Evolutionary conservation across 2,329 filamentous ascomycete genomes (phyloP).

Genomic region (Neocucurbitaria cava): DNA sequence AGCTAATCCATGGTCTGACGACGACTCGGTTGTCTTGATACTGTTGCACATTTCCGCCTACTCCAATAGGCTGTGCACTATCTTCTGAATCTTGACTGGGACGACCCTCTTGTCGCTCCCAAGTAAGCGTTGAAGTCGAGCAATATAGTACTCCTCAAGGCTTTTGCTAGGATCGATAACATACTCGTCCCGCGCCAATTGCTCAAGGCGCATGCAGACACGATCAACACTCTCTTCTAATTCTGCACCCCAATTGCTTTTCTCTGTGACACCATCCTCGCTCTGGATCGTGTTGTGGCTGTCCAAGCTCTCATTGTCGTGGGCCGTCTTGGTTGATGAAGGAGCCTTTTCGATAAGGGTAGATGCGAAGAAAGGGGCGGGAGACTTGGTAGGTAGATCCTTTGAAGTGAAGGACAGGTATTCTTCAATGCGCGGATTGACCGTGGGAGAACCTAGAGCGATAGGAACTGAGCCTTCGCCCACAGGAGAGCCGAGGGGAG

Average conservation of each 20-base stretch:
- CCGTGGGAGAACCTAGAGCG: constrained; percentile 32
- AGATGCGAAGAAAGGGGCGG: constrained; percentile 21
- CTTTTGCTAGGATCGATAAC: constrained; percentile 21
- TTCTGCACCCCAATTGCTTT: constrained; percentile 45
- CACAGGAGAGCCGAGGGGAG: constrained; percentile 5
- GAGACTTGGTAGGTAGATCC: constrained; percentile 29
- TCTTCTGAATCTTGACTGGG: constrained; percentile 25
- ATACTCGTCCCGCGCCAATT: constrained; percentile 42
- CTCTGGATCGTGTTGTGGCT: constrained; percentile 23
- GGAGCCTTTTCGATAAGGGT: constrained; percentile 19
- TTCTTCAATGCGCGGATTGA: constrained; percentile 38
- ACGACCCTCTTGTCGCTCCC: constrained; percentile 17
- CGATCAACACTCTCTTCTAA: constrained; percentile 34
- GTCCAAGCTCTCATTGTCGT: constrained; percentile 10
- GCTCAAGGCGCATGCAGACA: constrained; percentile 33
- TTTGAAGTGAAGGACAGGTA: constrained; percentile 38
- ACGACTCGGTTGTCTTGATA: not conserved
- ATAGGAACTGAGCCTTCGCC: constrained; percentile 30
- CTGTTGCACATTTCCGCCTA: not conserved
- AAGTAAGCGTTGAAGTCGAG: constrained; percentile 32
- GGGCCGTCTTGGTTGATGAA: constrained; percentile 9
- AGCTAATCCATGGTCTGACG: not conserved
- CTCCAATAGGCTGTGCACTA: not conserved
- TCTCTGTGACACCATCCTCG: constrained; percentile 39
- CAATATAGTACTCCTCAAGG: constrained; percentile 34